Base-by-base conservation (phyloP, 2,329 filamentous ascomycete species). In the Penicillium corylophilum region DNA sequence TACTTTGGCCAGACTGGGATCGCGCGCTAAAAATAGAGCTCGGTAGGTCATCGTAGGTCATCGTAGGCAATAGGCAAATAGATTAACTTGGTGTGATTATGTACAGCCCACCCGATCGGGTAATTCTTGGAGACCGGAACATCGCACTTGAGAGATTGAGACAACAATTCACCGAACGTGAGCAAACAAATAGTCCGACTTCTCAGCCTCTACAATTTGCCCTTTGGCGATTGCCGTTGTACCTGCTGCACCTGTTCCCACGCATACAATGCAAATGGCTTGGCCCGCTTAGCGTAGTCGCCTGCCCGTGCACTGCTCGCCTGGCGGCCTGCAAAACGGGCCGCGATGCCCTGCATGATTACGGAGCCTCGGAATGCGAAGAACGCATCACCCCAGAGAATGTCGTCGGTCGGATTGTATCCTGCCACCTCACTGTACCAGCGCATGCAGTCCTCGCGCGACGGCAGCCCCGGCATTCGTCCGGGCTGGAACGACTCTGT, bases 271-370 rank as follows among this genome's bases (percentile, higher is more conserved):
- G 87, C 91, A 77, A 93, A 83, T 20, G 88, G 85, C 41, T 77
- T 79, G 74, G 89, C 85, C 69, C 83, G 82, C 49, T 75, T 76
- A 1, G 81, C 90, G 72, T 95, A 89, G 38, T 85, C 80, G 61
- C 79, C 82, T 6, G 94, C 94, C 69, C 88, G 83, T 51, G 84
- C 88, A 70, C 90, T 96, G 73, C 91, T 96, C 33, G 94, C 94
- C 79, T 97, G 93, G 44, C 93, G 78, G 43, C 82, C 76, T 23
- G 94, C 94, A 70, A 88, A 88, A 57, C 94, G 78, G 44, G 94
- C 94, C 44, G 92, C 92, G 69, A 99, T 97, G 3, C 94, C 94
- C 77, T 99, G 94, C 86, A 78, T 83, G 66, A 86, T 86, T 36
- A 86, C 77, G 22, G 79, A 77, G 29, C 76, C 78, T 44, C 84